These are phyloP conservation scores for Exophiala bonariae DNA, from an alignment of 2,329 filamentous ascomycete species.

Conservation along the genomic window DNA sequence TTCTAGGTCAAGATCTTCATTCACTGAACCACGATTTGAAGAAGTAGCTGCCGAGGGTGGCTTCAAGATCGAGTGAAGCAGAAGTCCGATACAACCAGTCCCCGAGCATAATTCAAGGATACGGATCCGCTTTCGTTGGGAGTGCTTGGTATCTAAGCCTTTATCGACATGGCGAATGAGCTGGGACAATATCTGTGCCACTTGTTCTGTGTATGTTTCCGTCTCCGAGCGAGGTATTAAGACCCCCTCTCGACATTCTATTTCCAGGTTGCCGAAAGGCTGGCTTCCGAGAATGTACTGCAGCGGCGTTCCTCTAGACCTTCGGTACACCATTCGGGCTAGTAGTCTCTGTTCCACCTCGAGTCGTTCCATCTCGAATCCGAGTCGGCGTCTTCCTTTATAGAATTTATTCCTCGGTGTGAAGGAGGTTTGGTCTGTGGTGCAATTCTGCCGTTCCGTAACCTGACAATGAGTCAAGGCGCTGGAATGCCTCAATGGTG, in stretches of 20 bases:
- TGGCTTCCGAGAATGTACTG: conserved; percentile 89
- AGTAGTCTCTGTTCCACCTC: neutral
- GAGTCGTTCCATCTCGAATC: neutral
- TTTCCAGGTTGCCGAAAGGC: conserved; percentile 81
- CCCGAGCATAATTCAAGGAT: conserved; percentile 88
- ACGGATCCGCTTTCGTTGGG: conserved; percentile 43
- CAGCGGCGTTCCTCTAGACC: conserved; percentile 69
- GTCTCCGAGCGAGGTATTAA: conserved; percentile 72
- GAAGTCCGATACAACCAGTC: conserved; percentile 83
- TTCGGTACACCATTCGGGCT: conserved; percentile 37
- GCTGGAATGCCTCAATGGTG: no score
- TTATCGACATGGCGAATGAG: neutral
- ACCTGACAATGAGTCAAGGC: no score
- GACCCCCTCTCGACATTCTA: conserved; percentile 73
- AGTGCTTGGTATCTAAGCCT: neutral
- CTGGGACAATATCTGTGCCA: conserved; percentile 10
- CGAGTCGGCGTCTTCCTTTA: no score
- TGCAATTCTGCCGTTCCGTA: no score
- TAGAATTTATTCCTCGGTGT: no score
- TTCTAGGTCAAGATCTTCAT: conserved; percentile 37
- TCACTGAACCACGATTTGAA: neutral
- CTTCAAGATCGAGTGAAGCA: conserved; percentile 64
- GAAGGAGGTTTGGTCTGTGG: no score
- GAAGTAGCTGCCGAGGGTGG: conserved; percentile 3
- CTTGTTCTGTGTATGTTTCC: conserved; percentile 24